Base-by-base conservation (phyloP, 768 basidiomycete genomes). In the Rhizopogon vinicolor region DNA sequence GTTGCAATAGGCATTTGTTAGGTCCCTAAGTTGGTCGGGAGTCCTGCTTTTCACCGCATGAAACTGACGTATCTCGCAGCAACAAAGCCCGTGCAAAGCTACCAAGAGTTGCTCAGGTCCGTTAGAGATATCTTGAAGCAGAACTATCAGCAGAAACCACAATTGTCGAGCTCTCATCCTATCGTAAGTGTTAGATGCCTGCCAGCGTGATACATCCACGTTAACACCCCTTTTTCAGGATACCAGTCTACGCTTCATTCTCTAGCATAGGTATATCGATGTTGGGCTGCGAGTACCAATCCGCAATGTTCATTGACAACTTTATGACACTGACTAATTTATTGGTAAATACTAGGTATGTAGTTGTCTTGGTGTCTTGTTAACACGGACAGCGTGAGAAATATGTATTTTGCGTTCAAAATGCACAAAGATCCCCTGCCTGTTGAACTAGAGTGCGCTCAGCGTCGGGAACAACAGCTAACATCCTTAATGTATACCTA, bases 131-230 rank as follows among this genome's bases (percentile, higher is more conserved):
- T 89, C 56, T 65, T 89, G 25, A 71, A 77, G 49, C 79, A 80
- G 19, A 74, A 80, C 56, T 91, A 79, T 65, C 81, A 78, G 60
- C 87, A 91, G 75, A 86, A 79, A 58, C 85, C 86, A 3, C 89
- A 89, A 65, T 65, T 91, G 12, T 85, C 86, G 7, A 87, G 84
- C 58, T 87, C 88, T 7, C 87, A 90, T 62, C 79, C 72, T 13
- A 84, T 89, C 51, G 87, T 80, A 35, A 50, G 75, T 59, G 31
- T 16, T 14, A 22, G 16, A 5, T 7, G n/a, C 39, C n/a, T 31
- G 16, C 19, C 31, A 53, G 53, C 25, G 22, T 13, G 14, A 10
- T 12, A 5, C 25, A 55, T 48, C 14, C 6, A 22, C 16, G 25
- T 53, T 37, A 28, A 51, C 51, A 2, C 9, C 1, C 16, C 37